Conservation (phyloP, 805 yeast genomes). For the Teunomyces kruisii region DNA sequence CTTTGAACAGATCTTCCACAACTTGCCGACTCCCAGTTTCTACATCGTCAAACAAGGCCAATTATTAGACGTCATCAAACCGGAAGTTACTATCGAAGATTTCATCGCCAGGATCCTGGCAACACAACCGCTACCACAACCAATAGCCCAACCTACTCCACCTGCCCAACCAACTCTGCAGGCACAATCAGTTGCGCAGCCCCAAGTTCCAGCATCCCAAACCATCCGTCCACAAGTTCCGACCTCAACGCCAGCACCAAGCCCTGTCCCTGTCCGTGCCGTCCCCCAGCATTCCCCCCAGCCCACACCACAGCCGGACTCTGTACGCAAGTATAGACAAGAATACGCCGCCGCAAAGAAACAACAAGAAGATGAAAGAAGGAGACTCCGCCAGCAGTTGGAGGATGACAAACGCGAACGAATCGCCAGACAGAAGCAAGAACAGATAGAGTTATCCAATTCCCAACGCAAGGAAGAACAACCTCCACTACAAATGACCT, state of each 20-base stretch:
- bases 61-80: constrained; percentile 44
- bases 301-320: background rate
- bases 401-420: constrained; percentile 55
- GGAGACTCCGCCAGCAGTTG: constrained; percentile 53
- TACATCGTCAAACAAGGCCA: constrained; percentile 51
- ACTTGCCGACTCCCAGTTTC: constrained; percentile 53
- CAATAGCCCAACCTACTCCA: background rate
- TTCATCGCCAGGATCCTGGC: constrained; percentile 25
- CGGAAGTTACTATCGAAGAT: constrained; percentile 22
- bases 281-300: too few species aligned
- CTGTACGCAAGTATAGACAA: constrained; percentile 5
- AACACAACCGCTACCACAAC: constrained; percentile 5
- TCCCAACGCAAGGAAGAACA: constrained; percentile 11
- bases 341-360: constrained; percentile 20
- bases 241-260: background rate
- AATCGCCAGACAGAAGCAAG: constrained; percentile 11
- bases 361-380: constrained; percentile 51
- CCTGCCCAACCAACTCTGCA: background rate
- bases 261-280: too few species aligned
- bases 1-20: constrained; percentile 58
- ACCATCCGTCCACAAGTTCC: background rate
- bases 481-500: constrained; percentile 15
- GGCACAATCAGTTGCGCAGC: background rate
- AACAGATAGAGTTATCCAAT: constrained; percentile 6
- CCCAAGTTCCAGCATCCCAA: background rate